Evolutionary conservation across 129 eudicot genomes (phyloP).

Genomic region (Tagetes erecta): DNA sequence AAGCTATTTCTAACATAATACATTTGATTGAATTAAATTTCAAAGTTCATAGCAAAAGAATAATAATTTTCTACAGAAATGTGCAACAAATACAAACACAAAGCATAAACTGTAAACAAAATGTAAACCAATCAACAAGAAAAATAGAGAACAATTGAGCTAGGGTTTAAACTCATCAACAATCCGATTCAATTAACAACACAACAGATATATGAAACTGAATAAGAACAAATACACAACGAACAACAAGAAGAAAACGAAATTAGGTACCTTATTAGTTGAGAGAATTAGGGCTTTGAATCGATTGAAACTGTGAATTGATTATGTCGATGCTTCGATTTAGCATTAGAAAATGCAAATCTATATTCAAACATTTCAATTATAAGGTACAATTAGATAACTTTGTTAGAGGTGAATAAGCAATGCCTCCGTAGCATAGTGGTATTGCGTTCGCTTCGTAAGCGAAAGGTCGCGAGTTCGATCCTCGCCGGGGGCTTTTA

Average conservation of each 20-base stretch:
- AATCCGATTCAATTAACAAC: background rate
- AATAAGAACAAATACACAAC: background rate
- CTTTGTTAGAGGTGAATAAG: no score
- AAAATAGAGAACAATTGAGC: background rate
- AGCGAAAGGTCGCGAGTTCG: constrained; percentile 99
- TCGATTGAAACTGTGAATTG: no score
- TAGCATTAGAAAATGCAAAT: no score
- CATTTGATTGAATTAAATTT: background rate
- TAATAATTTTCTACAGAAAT: background rate
- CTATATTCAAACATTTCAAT: no score
- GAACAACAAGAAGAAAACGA: background rate
- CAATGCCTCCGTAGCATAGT: constrained; percentile 97
- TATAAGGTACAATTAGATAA: no score
- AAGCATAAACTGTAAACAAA: background rate
- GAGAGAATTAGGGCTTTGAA: no score
- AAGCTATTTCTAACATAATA: background rate
- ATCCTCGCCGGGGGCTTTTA: constrained; percentile 95
- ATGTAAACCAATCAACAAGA: background rate
- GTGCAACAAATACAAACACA: background rate
- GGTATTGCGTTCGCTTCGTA: constrained; percentile 99
- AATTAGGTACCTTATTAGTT: background rate
- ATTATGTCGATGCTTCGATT: no score
- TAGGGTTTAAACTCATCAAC: background rate
- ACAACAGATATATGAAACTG: background rate
- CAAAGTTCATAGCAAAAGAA: background rate